These are phyloP conservation scores for Aspergillus sparsus DNA, from an alignment of 495 filamentous ascomycete species.

Conservation along the genomic window DNA sequence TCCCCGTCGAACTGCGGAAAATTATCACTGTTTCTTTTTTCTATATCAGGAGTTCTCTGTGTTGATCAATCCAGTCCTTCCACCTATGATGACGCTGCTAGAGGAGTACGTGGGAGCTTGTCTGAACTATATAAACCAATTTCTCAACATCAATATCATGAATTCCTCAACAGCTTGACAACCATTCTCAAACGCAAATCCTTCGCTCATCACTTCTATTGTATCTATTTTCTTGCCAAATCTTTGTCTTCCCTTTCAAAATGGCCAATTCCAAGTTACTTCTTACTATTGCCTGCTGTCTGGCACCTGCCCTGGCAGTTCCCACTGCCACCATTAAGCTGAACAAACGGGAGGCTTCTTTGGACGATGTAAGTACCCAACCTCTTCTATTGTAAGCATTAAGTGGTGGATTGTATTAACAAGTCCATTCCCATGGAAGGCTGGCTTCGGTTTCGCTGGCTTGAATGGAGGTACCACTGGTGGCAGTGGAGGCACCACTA, in stretches of 20 bases:
- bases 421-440: constrained; percentile 14
- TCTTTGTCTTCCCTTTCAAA: constrained; percentile 5
- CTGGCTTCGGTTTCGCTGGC: constrained; percentile 43
- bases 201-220: constrained; percentile 14
- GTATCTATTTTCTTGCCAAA: constrained; percentile 1
- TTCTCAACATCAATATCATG: background rate
- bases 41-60: constrained; percentile 3
- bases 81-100: constrained; percentile 14
- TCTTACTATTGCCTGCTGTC: constrained; percentile 29
- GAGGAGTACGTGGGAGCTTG: background rate
- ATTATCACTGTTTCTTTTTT: background rate
- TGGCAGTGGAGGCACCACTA: constrained; percentile 58
- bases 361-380: constrained; percentile 28
- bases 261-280: constrained; percentile 36
- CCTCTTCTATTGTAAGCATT: background rate
- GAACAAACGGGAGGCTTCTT: constrained; percentile 30
- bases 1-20: constrained; percentile 6
- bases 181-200: constrained; percentile 11
- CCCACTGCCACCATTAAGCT: constrained; percentile 28
- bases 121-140: constrained; percentile 17
- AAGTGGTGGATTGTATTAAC: background rate
- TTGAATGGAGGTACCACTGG: constrained; percentile 59
- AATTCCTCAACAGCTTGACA: constrained; percentile 18
- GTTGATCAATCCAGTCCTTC: constrained; percentile 19
- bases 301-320: constrained; percentile 33